Evolutionary conservation across 179 eudicot genomes (phyloP).

Genomic region (Pouteria campechiana): DNA sequence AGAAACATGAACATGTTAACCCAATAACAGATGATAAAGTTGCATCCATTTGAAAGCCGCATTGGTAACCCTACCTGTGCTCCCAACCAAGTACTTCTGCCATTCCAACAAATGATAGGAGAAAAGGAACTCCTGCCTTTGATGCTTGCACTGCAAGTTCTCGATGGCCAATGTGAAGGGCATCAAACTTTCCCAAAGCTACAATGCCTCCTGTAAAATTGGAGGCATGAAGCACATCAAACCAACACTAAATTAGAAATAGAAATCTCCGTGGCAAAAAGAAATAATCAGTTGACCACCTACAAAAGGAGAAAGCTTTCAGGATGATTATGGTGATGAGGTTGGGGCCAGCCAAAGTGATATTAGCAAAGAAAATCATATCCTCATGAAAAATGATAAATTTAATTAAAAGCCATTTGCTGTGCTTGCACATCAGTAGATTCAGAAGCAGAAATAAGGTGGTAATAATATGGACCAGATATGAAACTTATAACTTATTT

Average conservation of each 20-base stretch:
- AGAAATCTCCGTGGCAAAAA: not conserved
- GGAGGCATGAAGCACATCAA: not conserved
- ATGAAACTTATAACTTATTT: too few species aligned
- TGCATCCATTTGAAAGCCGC: too few species aligned
- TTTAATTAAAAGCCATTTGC: too few species aligned
- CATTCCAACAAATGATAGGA: constrained; percentile 90
- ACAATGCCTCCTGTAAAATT: constrained; percentile 65
- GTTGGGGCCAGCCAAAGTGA: too few species aligned
- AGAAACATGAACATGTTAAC: too few species aligned
- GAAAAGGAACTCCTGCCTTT: constrained; percentile 67
- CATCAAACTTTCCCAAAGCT: constrained; percentile 96
- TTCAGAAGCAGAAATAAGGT: too few species aligned
- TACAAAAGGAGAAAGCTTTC: too few species aligned
- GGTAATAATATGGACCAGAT: too few species aligned
- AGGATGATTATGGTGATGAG: too few species aligned
- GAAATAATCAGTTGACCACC: not conserved
- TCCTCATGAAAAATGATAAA: not conserved
- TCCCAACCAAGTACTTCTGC: constrained; percentile 96
- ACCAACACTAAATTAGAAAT: not conserved
- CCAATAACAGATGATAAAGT: too few species aligned
- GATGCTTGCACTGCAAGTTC: constrained; percentile 95
- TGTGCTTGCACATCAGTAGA: too few species aligned
- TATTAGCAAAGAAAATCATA: too few species aligned
- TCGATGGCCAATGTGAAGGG: constrained; percentile 92
- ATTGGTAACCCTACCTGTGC: constrained; percentile 45